phyloP scores from a whole-genome alignment of 2,329 filamentous ascomycete genomes.

The Aureobasidium sp. region DNA sequence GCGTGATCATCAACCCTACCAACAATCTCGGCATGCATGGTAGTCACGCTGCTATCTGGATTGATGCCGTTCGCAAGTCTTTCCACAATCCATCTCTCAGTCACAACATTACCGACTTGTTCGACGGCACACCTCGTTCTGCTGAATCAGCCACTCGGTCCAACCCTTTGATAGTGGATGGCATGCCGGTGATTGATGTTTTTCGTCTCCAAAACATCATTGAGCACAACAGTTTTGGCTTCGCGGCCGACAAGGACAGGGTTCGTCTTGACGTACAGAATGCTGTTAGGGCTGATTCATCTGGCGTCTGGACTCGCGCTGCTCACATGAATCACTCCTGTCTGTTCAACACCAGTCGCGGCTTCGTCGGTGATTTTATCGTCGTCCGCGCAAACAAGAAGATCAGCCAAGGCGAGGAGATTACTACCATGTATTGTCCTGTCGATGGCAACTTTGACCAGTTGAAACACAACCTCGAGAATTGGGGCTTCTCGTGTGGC shows the following conservation, averaged over 20 bases:
- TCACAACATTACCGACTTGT: not conserved
- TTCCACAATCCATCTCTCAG: not conserved
- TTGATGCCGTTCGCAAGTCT: not conserved
- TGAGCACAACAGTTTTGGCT: not conserved
- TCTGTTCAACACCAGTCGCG: not conserved
- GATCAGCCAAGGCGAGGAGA: not conserved
- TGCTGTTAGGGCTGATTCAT: not conserved
- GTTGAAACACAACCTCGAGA: not conserved
- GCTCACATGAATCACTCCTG: not conserved
- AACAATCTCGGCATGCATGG: not conserved
- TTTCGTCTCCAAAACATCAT: not conserved
- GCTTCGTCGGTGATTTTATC: not conserved
- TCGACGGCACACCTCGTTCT: not conserved
- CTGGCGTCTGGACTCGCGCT: not conserved
- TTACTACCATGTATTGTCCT: not conserved
- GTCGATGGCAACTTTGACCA: not conserved
- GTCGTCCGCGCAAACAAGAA: not conserved
- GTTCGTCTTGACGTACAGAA: not conserved
- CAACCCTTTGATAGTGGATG: not conserved
- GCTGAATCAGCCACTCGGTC: not conserved
- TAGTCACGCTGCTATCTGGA: not conserved
- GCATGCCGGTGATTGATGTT: not conserved
- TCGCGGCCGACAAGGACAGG: not conserved
- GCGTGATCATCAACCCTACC: not conserved
- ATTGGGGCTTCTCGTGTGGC: not conserved